These are phyloP conservation scores for Wickerhamiella domercqiae DNA, from an alignment of 805 yeast genomes.

Conservation along the genomic window DNA sequence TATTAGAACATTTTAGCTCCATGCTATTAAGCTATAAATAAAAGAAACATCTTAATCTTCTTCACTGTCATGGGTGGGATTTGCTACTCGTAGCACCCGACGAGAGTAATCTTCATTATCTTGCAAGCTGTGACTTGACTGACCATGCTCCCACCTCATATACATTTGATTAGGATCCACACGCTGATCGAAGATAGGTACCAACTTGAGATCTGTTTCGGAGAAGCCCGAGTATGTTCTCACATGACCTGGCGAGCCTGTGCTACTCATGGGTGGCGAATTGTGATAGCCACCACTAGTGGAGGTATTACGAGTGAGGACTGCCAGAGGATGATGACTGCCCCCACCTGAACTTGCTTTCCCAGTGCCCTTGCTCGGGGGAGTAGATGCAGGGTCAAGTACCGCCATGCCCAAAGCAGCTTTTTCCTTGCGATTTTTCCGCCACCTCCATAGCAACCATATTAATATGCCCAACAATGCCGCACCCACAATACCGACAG, in stretches of 20 bases:
- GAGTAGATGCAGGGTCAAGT: slow-evolving; percentile 4
- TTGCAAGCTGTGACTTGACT: slow-evolving; percentile 32
- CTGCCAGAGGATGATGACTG: slow-evolving; percentile 9
- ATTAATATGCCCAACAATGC: slow-evolving; percentile 31
- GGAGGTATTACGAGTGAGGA: slow-evolving; percentile 8
- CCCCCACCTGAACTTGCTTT: slow-evolving; percentile 2
- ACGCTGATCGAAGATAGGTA: slow-evolving; percentile 39
- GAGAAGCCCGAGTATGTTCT: slow-evolving; percentile 12
- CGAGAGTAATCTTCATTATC: slow-evolving; percentile 47
- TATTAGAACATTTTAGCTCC: too few relatives aligned
- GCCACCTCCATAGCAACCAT: slow-evolving; percentile 26
- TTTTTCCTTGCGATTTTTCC: slow-evolving; percentile 9
- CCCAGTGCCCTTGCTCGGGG: slow-evolving; percentile 9
- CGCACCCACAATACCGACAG: slow-evolving; percentile 50
- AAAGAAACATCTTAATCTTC: too few relatives aligned
- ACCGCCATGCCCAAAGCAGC: slow-evolving; percentile 2
- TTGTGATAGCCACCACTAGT: neutral
- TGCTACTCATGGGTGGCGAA: neutral
- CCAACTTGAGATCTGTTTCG: slow-evolving; percentile 20
- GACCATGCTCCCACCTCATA: slow-evolving; percentile 32
- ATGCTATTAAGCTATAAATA: too few relatives aligned
- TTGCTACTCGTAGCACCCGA: slow-evolving; percentile 40
- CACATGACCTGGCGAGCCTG: slow-evolving; percentile 2
- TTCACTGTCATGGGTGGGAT: slow-evolving; percentile 23
- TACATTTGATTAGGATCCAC: slow-evolving; percentile 42